Base-by-base conservation (phyloP, 768 basidiomycete genomes). In the Leccinellum rugosiceps region DNA sequence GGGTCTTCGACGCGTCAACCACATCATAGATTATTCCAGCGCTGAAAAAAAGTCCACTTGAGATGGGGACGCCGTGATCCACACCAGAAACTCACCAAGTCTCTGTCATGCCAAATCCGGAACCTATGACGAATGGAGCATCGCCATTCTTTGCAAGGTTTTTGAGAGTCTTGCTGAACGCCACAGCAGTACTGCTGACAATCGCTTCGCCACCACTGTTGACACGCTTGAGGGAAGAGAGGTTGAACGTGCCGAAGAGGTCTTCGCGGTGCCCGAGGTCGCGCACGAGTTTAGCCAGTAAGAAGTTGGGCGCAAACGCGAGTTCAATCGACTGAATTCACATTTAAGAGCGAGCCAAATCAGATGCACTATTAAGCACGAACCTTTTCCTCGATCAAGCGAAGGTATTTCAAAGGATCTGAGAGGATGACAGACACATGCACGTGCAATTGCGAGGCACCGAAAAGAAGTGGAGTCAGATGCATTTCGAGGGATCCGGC, bases 401-500 rank as follows among this genome's bases (percentile, higher is more conserved):
- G 41, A 43, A 43, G 58, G 23, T 60, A 55, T 11, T 47, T 45
- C 14, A 55, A 52, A 6, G 57, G 57, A 50, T 62, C 64, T 0
- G 61, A 55, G 21, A 63, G 45, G 31, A 67, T 60, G n/a, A 44
- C 53, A 15, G 56, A 61, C 4, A 57, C 59, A 14, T 62, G 56
- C 23, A 63, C 54, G 35, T 59, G 55, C 23, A 65, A 53, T 23
- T 62, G 63, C 4, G 58, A 57, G 2, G 61, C 58, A 2, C 72
- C 72, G 43, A 68, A 68, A 13, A 68, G 59, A 35, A 67, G 53
- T 30, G 75, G 68, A 1, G 75, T 65, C 4, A 77, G 63, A 52
- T 76, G 74, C 45, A 74, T 62, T 56, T 77, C 76, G 1, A 74
- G 61, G 6, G 75, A 69, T 35, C 71, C 73, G 4, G 76, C 76